Base-by-base conservation (phyloP, 192 early-diverging fungal species). In the Rhizoclosmatium globosum region DNA sequence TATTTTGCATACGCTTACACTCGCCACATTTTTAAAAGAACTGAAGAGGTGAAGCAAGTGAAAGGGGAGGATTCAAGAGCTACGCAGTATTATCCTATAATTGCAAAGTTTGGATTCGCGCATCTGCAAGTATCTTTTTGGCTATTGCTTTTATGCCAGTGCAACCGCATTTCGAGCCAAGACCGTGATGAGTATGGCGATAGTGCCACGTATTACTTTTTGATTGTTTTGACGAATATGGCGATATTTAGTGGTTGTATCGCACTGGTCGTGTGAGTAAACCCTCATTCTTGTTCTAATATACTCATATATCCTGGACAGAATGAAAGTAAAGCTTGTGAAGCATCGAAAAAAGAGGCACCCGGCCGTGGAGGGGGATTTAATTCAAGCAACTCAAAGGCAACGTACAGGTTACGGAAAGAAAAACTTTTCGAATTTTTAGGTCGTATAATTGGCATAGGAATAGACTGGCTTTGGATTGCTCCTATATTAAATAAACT, bases 21-120 rank as follows among this genome's bases (percentile, higher is more conserved):
- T 64, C 21, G 62, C 23, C 62, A 64, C 62, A 64, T 64, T 38
- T 64, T 64, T 19, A 64, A 64, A 38, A 64, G 31, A 41, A 64
- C 62, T 2, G 31, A 17, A 2, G 62, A 64, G 41, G 62, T 64
- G 2, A 64, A 21, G 15, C 19, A 64, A 38, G 15, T 64, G 3
- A 64, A 64, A 64, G 62, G 62, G 13, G 62, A 64, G 13, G 62
- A 41, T 39, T 13, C 62, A 2, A 11, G 23, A 39, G 62, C 62
- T 38, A 41, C 62, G 41, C 62, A 64, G 4, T 64, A 64, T 23
- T 64, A 64, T 41, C 62, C 62, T 21, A 64, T 64, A 13, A 64
- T 64, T 23, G 21, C 62, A 64, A 21, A 41, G 62, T 64, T 53
- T 53, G 50, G 50, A 53, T 53, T 53, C 50, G 6, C 9, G 9